Evolutionary conservation across 495 filamentous ascomycete species (phyloP).

Genomic region (Talaromyces adpressus): DNA sequence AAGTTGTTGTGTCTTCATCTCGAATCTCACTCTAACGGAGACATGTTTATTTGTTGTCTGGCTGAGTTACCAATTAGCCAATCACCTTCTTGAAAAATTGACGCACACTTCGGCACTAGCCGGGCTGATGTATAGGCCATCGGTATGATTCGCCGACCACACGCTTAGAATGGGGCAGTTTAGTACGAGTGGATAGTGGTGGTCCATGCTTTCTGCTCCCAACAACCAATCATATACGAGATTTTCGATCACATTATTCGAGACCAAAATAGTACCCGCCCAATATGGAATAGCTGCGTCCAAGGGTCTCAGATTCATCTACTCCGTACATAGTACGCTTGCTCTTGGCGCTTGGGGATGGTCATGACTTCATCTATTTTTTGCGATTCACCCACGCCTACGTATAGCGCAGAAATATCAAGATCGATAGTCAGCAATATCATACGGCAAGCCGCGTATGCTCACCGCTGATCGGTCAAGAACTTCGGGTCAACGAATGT

Average conservation of each 20-base stretch:
- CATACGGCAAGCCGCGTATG: neutral
- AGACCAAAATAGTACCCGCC: neutral
- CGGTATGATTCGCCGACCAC: neutral
- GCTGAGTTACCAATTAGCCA: neutral
- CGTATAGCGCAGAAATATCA: neutral
- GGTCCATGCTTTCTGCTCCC: neutral
- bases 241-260: neutral
- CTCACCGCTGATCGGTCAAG: slow-evolving; percentile 1
- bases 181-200: neutral
- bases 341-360: neutral
- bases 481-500: slow-evolving; percentile 15
- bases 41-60: neutral
- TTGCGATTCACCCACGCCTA: neutral
- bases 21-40: neutral
- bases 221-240: neutral
- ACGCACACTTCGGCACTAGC: neutral
- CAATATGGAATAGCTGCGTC: neutral
- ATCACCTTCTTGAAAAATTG: neutral
- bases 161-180: neutral
- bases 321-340: too few species aligned
- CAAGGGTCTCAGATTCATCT: neutral
- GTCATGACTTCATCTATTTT: neutral
- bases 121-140: neutral
- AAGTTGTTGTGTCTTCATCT: neutral
- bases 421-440: neutral